Evolutionary conservation across 495 filamentous ascomycete genomes (phyloP).

Genomic region (Penicillium steckii): DNA sequence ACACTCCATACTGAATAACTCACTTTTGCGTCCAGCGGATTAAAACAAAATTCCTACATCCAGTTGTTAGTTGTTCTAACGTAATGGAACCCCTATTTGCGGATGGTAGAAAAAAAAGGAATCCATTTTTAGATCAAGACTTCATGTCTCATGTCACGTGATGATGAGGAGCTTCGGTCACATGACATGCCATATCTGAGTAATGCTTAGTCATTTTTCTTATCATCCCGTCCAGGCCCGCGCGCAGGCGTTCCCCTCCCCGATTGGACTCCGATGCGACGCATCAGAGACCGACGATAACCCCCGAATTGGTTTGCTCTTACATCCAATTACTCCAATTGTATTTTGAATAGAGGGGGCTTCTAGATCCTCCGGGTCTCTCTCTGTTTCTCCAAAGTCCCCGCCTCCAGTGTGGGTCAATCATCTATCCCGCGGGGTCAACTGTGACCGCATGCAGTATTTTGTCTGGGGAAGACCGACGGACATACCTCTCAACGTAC

Average conservation of each 20-base stretch:
- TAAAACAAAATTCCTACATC: no score
- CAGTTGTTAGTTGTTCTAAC: no score
- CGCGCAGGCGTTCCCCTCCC: slow-evolving; percentile 3
- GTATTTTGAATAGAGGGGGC: slow-evolving; percentile 1
- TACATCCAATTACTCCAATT: slow-evolving; percentile 19
- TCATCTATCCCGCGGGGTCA: slow-evolving; percentile 22
- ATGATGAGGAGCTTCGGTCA: background rate
- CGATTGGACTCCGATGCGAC: background rate
- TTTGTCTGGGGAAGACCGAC: background rate
- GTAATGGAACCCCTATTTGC: no score
- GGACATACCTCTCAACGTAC: background rate
- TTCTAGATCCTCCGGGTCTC: background rate
- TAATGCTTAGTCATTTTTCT: background rate
- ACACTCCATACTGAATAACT: no score
- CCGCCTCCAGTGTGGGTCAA: slow-evolving; percentile 26
- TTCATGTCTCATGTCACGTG: background rate
- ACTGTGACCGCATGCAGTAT: slow-evolving; percentile 1
- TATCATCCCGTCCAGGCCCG: slow-evolving; percentile 12
- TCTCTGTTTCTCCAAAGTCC: slow-evolving; percentile 3
- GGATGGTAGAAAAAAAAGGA: no score
- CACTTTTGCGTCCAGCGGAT: no score
- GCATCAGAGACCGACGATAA: slow-evolving; percentile 23
- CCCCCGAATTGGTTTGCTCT: background rate
- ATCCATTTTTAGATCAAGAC: no score
- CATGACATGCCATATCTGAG: background rate